Conservation (phyloP, 179 eudicot species). For the Spinacia oleracea region DNA sequence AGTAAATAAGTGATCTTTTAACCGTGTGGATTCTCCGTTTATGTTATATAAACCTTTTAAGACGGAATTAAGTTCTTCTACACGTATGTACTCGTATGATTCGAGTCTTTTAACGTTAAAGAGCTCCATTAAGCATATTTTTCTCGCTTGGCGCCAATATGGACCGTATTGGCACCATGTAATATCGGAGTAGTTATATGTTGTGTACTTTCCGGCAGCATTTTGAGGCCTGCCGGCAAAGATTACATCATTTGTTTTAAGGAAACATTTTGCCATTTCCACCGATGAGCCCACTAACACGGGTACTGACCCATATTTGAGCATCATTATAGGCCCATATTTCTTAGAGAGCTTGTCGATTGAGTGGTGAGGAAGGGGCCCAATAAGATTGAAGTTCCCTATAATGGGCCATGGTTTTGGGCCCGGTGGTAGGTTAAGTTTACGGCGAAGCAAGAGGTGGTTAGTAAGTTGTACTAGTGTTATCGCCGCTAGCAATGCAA, state of each 20-base stretch:
- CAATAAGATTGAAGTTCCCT: conserved; percentile 65
- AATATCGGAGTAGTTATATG: conserved; percentile 51
- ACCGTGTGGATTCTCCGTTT: conserved; percentile 12
- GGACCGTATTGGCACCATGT: conserved; percentile 73
- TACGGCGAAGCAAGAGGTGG: conserved; percentile 21
- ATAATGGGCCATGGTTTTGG: conserved; percentile 86
- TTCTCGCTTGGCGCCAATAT: conserved; percentile 62
- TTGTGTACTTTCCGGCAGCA: conserved; percentile 53
- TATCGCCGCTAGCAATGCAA: conserved; percentile 19
- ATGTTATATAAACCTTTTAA: conserved; percentile 12
- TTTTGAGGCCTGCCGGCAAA: conserved; percentile 56
- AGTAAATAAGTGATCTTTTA: conserved; percentile 37
- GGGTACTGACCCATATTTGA: conserved; percentile 43
- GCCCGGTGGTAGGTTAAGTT: conserved; percentile 58
- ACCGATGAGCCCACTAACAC: conserved; percentile 58
- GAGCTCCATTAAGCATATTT: conserved; percentile 50
- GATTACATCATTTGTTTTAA: conserved; percentile 49
- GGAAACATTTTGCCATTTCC: conserved; percentile 59
- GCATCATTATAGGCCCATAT: conserved; percentile 53
- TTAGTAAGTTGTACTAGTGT: conserved; percentile 17
- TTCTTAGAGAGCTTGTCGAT: conserved; percentile 39
- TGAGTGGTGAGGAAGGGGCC: conserved; percentile 56
- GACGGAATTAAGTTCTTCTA: conserved; percentile 39
- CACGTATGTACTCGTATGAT: conserved; percentile 51
- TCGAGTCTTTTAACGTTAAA: conserved; percentile 50